Base-by-base conservation (phyloP, 2,329 filamentous ascomycete genomes). In the Beauveria australis region DNA sequence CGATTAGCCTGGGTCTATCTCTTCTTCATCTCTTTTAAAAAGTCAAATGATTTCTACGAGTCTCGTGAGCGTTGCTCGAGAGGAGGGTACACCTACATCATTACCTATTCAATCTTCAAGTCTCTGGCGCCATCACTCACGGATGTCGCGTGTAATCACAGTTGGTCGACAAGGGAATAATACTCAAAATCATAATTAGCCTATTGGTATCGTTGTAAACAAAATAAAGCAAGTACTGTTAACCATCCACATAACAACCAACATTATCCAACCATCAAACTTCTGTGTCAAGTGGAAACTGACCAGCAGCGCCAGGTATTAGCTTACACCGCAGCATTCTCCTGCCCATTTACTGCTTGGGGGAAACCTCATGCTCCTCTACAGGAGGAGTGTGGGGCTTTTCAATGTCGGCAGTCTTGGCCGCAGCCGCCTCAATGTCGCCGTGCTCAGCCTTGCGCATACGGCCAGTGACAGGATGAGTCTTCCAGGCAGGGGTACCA, bases 401-500 rank as follows among this genome's bases (percentile, higher is more conserved):
- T 52, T 62, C 61, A 30, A 63, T 64, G 40, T 60, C 55, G 3
- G 61, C 57, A n/a, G 61, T 57, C 63, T 69, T 70, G 40, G 63
- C 62, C 30, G 55, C 55, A 19, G 30, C 30, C 30, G 55, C 44
- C 53, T 69, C 68, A 14, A 71, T 18, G 30, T 71, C 68, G 9
- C 69, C 70, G 9, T 64, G 66, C 58, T 71, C 70, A 19, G 67
- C 67, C 10, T 58, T 63, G 33, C 49, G 55, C 16, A 62, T 63
- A n/a, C 53, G 10, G 33, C 62, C 56, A 10, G 69, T 70, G 43
- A 62, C 62, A 18, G 69, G 66, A 12, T 57, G 57, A 5, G 70
- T 72, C 65, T 71, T 72, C 70, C 70, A 72, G n/a, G 70, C 67
- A 7, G 69, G 67, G 3, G 70, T 71, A 24, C 70, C 69, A n/a